Evolutionary conservation across 768 basidiomycete genomes (phyloP).

Genomic region (Fomitopsis pulvina): DNA sequence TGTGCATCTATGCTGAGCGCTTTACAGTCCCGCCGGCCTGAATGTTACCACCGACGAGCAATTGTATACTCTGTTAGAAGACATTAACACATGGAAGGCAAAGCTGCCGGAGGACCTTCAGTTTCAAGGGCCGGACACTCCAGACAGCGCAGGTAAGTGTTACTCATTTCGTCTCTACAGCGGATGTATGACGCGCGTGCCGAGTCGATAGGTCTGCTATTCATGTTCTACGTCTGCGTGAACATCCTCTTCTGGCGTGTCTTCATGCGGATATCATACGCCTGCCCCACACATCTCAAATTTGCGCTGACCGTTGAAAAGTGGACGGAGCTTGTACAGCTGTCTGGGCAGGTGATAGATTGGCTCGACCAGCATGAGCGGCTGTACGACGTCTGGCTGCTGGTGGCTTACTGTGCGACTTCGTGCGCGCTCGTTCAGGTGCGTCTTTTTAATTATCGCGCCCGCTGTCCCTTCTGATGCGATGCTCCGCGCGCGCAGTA

Average conservation of each 20-base stretch:
- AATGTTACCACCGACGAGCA: constrained; percentile 79
- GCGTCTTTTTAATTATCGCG: too few relatives aligned
- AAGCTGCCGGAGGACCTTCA: constrained; percentile 72
- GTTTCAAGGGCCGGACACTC: constrained; percentile 66
- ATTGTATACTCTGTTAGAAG: constrained; percentile 53
- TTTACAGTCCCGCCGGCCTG: constrained; percentile 75
- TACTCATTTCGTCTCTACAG: background rate
- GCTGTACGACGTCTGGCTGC: constrained; percentile 80
- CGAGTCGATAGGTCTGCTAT: constrained; percentile 61
- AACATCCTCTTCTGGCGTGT: constrained; percentile 98
- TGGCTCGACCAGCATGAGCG: constrained; percentile 83
- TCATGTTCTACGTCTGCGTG: constrained; percentile 82
- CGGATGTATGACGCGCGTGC: background rate
- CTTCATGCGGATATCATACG: constrained; percentile 96
- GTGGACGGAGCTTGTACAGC: constrained; percentile 66
- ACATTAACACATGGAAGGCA: constrained; percentile 72
- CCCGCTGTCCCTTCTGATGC: too few relatives aligned
- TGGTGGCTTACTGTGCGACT: constrained; percentile 84
- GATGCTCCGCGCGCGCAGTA: too few relatives aligned
- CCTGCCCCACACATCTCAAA: constrained; percentile 84
- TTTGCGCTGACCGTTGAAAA: constrained; percentile 75
- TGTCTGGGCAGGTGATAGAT: constrained; percentile 79
- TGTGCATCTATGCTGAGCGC: constrained; percentile 10
- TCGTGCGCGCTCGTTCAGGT: constrained; percentile 91
- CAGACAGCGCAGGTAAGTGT: constrained; percentile 58